Percentiles rank a stretch among this genome's conserved stretches.
These are phyloP conservation scores for Globisporangium nodosum DNA, from an alignment of 352 stramenopile genomes.

Conservation along the genomic window DNA sequence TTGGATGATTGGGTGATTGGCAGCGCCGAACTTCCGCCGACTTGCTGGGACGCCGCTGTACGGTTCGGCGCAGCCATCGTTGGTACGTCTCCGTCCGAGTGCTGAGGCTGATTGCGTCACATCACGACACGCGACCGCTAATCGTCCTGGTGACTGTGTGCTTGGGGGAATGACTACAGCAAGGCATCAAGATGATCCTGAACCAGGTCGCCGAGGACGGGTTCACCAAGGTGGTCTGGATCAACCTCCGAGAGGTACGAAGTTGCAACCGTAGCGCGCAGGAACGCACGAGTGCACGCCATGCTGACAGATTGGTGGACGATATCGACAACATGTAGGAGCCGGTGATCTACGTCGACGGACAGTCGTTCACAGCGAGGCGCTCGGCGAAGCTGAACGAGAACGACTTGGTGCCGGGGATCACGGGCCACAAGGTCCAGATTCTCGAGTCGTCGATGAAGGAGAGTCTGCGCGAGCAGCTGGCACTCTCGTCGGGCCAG, in stretches of 20 bases:
- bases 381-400: conserved; percentile 75
- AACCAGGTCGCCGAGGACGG: conserved; percentile 56
- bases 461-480: conserved; percentile 66
- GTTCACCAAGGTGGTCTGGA: conserved; percentile 77
- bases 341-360: conserved; percentile 80
- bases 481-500: conserved; percentile 28
- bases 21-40: conserved; percentile 76
- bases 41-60: conserved; percentile 69
- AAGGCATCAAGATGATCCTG: conserved; percentile 74
- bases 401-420: conserved; percentile 76
- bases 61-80: conserved; percentile 61
- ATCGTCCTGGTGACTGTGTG: not conserved
- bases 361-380: conserved; percentile 61
- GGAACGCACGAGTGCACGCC: no score
- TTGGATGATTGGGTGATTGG: not conserved
- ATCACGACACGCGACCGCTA: not conserved
- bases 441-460: conserved; percentile 80
- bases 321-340: conserved; percentile 22
- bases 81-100: conserved; percentile 25
- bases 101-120: no score
- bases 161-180: conserved; percentile 17
- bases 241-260: conserved; percentile 71
- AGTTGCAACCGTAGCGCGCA: not conserved
- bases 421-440: conserved; percentile 78
- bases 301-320: not conserved